A percentile compares a stretch with the other conserved stretches of the same genome.
Evolutionary conservation across 2,329 filamentous ascomycete genomes (phyloP).

Genomic region (Colletotrichum sp.): DNA sequence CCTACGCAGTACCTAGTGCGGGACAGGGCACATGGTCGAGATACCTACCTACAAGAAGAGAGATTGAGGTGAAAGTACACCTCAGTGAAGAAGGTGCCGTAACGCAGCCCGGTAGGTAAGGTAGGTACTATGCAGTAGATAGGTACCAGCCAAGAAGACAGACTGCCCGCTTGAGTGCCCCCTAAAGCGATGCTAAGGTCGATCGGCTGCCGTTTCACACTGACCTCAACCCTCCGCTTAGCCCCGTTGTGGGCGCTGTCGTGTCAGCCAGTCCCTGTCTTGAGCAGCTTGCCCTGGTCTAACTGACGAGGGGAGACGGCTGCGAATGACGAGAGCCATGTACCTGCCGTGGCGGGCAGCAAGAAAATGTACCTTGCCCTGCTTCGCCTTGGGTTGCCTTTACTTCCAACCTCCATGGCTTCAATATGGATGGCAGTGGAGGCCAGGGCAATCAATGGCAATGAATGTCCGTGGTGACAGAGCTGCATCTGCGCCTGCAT

Average conservation of each 20-base stretch:
- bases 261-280: slow-evolving; percentile 15
- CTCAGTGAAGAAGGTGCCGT: background rate
- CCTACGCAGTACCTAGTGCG: background rate
- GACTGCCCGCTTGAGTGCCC: background rate
- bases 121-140: background rate
- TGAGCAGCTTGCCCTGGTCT: background rate
- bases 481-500: background rate
- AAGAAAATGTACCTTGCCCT: background rate
- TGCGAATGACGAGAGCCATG: background rate
- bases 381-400: background rate
- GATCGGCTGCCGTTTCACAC: slow-evolving; percentile 21
- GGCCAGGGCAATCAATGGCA: background rate
- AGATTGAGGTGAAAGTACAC: too few species aligned
- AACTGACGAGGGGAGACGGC: background rate
- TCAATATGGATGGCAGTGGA: background rate
- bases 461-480: background rate
- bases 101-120: background rate
- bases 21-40: background rate
- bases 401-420: background rate
- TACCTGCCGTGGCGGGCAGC: background rate
- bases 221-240: slow-evolving; percentile 18
- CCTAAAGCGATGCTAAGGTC: slow-evolving; percentile 1
- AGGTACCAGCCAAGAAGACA: background rate
- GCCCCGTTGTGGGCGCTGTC: slow-evolving; percentile 14
- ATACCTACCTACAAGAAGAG: background rate